Evolutionary conservation across 768 basidiomycete species (phyloP).

Genomic region (Leucocoprinus leucothites): DNA sequence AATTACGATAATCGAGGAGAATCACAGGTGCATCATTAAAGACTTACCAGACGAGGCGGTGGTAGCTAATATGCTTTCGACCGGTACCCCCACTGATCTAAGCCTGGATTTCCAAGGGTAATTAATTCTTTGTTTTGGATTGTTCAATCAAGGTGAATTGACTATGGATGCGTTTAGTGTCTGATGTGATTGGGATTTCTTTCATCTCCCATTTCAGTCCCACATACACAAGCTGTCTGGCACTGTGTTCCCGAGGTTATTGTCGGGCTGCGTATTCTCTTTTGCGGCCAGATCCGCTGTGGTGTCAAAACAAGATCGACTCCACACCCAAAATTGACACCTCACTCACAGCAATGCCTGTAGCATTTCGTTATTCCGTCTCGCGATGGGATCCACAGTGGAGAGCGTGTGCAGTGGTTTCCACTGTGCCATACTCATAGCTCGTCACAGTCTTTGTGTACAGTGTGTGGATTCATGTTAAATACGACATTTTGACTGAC

Average conservation of each 20-base stretch:
- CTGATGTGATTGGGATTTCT: constrained; percentile 28
- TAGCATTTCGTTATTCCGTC: constrained; percentile 30
- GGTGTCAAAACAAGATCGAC: constrained; percentile 27
- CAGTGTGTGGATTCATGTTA: constrained; percentile 20
- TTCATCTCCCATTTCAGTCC: constrained; percentile 30
- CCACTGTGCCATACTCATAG: constrained; percentile 27
- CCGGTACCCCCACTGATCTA: constrained; percentile 28
- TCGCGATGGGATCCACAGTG: constrained; percentile 26
- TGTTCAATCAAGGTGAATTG: too few species aligned
- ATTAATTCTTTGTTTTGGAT: too few species aligned
- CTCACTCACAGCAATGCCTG: not conserved
- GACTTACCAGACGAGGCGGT: constrained; percentile 51
- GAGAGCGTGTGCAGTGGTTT: constrained; percentile 28
- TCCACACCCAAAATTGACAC: not conserved
- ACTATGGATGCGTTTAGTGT: constrained; percentile 16
- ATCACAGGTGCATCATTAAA: constrained; percentile 45
- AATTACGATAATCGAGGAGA: constrained; percentile 71
- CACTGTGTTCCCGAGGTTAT: constrained; percentile 23
- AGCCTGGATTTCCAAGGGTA: constrained; percentile 39
- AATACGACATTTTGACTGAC: too few species aligned
- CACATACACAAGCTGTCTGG: constrained; percentile 32
- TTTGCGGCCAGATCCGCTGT: constrained; percentile 27
- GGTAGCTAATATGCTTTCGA: constrained; percentile 15
- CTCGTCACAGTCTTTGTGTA: constrained; percentile 29
- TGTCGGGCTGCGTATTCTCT: constrained; percentile 18